These are phyloP conservation scores for Haplosporangium gracile DNA, from an alignment of 192 early-diverging fungal genomes.

Conservation along the genomic window DNA sequence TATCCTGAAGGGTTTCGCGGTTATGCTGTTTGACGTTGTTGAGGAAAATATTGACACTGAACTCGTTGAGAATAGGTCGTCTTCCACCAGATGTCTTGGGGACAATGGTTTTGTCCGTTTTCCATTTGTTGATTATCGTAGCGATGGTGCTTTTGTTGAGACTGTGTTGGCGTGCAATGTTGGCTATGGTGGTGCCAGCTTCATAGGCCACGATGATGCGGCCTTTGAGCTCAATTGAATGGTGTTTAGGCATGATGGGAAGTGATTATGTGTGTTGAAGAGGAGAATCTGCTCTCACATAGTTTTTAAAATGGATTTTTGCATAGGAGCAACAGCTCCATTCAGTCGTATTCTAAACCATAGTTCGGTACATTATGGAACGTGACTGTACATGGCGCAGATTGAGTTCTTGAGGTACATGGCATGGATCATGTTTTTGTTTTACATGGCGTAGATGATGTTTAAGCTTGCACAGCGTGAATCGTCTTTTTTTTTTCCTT, in stretches of 20 bases:
- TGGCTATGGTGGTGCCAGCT: neutral
- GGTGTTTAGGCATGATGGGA: neutral
- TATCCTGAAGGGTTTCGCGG: slow-evolving; percentile 4
- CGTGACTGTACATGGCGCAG: too few relatives aligned
- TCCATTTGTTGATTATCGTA: neutral
- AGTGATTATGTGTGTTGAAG: neutral
- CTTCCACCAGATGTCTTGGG: slow-evolving; percentile 6
- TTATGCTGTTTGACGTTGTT: slow-evolving; percentile 7
- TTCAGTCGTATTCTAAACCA: too few relatives aligned
- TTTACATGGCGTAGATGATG: too few relatives aligned
- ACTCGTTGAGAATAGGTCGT: neutral
- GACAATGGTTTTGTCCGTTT: slow-evolving; percentile 6
- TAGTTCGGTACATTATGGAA: too few relatives aligned
- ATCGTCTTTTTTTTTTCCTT: too few relatives aligned
- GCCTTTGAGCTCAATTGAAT: neutral
- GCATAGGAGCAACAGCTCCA: too few relatives aligned
- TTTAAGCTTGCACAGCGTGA: too few relatives aligned
- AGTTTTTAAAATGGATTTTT: neutral
- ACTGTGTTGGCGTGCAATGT: neutral
- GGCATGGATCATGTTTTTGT: too few relatives aligned
- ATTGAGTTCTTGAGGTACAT: too few relatives aligned
- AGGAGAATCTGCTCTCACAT: neutral
- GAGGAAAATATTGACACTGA: neutral
- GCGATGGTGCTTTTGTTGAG: neutral
- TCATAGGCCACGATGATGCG: neutral